A percentile compares a stretch with the other conserved stretches of the same genome.
Conservation (phyloP, 805 yeast species). For the Brettanomyces custersianus region DNA sequence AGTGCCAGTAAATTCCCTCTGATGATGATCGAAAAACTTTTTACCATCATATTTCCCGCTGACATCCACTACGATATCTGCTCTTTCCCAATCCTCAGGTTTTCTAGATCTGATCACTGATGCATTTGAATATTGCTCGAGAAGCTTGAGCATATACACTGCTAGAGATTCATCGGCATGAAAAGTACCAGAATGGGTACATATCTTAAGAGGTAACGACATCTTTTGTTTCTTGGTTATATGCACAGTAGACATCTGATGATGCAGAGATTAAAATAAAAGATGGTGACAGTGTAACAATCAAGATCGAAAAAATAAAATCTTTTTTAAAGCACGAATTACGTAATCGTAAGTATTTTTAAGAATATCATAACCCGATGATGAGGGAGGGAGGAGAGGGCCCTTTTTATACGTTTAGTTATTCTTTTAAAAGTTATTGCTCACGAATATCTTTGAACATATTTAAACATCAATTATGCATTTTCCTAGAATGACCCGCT, state of each 20-base stretch:
- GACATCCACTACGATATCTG: slow-evolving; percentile 93
- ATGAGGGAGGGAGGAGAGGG: too few relatives aligned
- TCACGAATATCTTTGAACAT: too few relatives aligned
- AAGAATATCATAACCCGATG: too few relatives aligned
- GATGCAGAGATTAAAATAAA: background rate
- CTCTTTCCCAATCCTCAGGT: slow-evolving; percentile 69
- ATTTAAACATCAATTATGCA: too few relatives aligned
- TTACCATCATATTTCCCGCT: slow-evolving; percentile 82
- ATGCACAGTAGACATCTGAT: slow-evolving; percentile 2
- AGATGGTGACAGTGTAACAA: too few relatives aligned
- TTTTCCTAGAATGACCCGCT: slow-evolving; percentile 30
- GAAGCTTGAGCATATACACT: slow-evolving; percentile 67
- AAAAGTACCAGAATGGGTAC: slow-evolving; percentile 89
- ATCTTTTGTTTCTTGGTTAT: slow-evolving; percentile 18
- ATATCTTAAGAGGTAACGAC: slow-evolving; percentile 44
- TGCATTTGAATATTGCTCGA: slow-evolving; percentile 63
- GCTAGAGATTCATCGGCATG: slow-evolving; percentile 98
- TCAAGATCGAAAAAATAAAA: too few relatives aligned
- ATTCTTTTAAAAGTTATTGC: too few relatives aligned
- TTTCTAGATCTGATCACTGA: slow-evolving; percentile 76
- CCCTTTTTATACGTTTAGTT: too few relatives aligned
- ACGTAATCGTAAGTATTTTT: too few relatives aligned
- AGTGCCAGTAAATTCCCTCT: slow-evolving; percentile 76
- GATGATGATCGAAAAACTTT: slow-evolving; percentile 93
- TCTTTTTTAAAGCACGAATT: too few relatives aligned